These are phyloP conservation scores for Phytophthora foliorum DNA, from an alignment of 352 stramenopile species.

Conservation along the genomic window DNA sequence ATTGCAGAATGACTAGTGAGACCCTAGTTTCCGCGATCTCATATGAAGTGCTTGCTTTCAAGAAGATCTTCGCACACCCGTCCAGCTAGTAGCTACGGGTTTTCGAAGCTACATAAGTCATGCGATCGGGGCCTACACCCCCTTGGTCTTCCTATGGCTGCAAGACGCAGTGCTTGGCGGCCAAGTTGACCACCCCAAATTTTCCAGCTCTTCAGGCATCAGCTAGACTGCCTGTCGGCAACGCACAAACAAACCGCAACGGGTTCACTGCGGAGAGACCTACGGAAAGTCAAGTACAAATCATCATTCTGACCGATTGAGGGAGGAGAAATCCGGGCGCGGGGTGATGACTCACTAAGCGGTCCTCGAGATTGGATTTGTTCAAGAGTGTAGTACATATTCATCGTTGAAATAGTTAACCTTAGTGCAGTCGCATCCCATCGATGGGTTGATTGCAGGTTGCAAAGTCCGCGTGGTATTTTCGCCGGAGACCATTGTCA, in stretches of 20 bases:
- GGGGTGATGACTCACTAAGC: not conserved
- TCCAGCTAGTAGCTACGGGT: not conserved
- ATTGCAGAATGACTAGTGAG: constrained; percentile 34
- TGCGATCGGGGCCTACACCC: not conserved
- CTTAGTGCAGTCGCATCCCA: not conserved
- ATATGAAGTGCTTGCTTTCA: not conserved
- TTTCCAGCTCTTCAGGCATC: not conserved
- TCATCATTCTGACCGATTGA: constrained; percentile 6
- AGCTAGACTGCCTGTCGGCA: constrained; percentile 3
- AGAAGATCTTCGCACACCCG: not conserved
- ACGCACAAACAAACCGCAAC: not conserved
- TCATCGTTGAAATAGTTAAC: too few species aligned
- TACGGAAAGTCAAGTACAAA: constrained; percentile 5
- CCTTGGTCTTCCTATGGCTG: constrained; percentile 23
- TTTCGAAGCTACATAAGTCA: not conserved
- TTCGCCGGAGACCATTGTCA: not conserved
- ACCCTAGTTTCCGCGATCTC: not conserved
- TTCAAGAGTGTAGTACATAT: not conserved
- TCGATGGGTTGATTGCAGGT: constrained; percentile 1
- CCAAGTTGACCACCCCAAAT: not conserved
- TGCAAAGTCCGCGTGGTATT: not conserved
- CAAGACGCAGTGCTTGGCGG: not conserved
- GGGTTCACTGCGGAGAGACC: constrained; percentile 20
- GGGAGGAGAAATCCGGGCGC: constrained; percentile 16
- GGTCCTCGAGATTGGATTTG: not conserved